phyloP scores from a whole-genome alignment of 2,329 filamentous ascomycete genomes.

The Fusarium luffae region DNA sequence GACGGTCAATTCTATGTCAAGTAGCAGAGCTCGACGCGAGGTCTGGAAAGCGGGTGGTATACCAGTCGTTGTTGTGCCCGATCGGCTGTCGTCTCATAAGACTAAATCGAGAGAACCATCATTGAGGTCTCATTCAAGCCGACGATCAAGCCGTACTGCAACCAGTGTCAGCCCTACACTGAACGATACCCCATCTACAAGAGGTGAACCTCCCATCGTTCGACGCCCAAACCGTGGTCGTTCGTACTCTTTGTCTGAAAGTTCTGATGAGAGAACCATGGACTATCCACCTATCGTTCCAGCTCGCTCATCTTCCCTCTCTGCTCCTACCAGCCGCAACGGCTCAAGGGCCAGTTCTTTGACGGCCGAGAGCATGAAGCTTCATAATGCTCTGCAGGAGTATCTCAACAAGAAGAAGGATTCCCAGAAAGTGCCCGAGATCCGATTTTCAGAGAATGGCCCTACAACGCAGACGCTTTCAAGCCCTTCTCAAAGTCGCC shows the following conservation, averaged over 20 bases:
- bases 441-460: constrained; percentile 28
- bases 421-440: constrained; percentile 19
- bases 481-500: constrained; percentile 47
- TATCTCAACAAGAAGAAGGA: constrained; percentile 39
- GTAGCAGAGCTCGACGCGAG: constrained; percentile 66
- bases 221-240: constrained; percentile 56
- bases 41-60: constrained; percentile 70
- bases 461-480: constrained; percentile 13
- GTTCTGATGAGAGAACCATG: constrained; percentile 66
- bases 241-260: constrained; percentile 60
- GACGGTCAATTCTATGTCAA: constrained; percentile 63
- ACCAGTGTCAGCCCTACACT: constrained; percentile 62
- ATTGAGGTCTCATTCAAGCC: constrained; percentile 70
- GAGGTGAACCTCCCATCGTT: constrained; percentile 57
- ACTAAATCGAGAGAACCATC: constrained; percentile 66
- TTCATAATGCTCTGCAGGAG: constrained; percentile 59
- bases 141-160: constrained; percentile 64
- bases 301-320: constrained; percentile 68
- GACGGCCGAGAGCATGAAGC: constrained; percentile 67
- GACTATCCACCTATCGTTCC: constrained; percentile 70
- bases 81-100: constrained; percentile 65
- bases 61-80: constrained; percentile 71
- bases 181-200: constrained; percentile 56
- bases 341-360: constrained; percentile 65
- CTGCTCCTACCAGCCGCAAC: constrained; percentile 70